Conservation (phyloP, 176 grass and related monocot species). For the Rhipidocladum racemiflorum region DNA sequence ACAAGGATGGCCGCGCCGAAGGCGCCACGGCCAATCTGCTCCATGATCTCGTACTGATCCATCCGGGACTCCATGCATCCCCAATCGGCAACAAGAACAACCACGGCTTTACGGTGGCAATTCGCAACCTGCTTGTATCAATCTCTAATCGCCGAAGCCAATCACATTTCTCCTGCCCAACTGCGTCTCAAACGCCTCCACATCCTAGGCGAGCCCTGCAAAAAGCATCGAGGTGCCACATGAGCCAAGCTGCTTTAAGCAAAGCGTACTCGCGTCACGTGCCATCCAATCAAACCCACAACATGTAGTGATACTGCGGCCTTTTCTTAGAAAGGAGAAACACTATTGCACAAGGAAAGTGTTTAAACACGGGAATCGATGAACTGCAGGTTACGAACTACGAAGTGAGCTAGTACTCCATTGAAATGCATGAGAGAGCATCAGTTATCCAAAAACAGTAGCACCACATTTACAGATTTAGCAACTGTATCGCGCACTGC, state of each 20-base stretch:
- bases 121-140: not conserved
- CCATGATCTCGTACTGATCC: constrained; percentile 99
- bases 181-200: constrained; percentile 22
- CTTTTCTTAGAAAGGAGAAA: constrained; percentile 33
- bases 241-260: constrained; percentile 38
- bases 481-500: not conserved
- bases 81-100: constrained; percentile 4
- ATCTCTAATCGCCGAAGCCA: not conserved
- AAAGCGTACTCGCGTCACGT: constrained; percentile 38
- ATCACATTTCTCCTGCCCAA: constrained; percentile 25
- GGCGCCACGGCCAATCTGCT: constrained; percentile 91
- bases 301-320: not conserved
- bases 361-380: constrained; percentile 31
- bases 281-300: constrained; percentile 27
- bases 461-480: constrained; percentile 1
- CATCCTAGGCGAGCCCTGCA: constrained; percentile 19
- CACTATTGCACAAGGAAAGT: not conserved
- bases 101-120: constrained; percentile 8
- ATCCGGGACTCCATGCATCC: constrained; percentile 81
- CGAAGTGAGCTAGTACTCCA: not conserved
- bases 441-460: constrained; percentile 22
- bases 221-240: constrained; percentile 10
- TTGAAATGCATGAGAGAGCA: not conserved
- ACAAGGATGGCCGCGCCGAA: constrained; percentile 96
- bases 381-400: not conserved